Evolutionary conservation across 345 rosid species (phyloP).

Genomic region (Salix arbutifolia): DNA sequence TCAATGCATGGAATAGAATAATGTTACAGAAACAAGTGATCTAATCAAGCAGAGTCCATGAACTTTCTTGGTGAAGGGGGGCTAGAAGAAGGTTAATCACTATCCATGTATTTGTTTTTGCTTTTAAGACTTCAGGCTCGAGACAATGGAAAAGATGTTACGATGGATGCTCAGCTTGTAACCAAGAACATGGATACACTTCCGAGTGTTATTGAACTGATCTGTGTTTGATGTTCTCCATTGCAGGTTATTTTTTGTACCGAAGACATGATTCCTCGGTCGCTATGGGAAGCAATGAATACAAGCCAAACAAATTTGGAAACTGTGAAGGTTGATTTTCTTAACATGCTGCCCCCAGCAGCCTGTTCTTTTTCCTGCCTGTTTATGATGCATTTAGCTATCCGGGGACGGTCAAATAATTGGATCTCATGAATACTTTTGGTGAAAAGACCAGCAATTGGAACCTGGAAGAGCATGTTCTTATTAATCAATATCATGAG

Average conservation of each 20-base stretch:
- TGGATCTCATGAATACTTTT: not conserved
- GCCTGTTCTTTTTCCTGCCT: not conserved
- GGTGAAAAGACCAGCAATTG: not conserved
- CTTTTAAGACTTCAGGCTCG: too few species aligned
- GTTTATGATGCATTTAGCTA: not conserved
- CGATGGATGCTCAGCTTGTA: too few species aligned
- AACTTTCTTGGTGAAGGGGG: too few species aligned
- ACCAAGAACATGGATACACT: too few species aligned
- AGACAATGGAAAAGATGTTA: too few species aligned
- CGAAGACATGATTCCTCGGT: constrained; percentile 57
- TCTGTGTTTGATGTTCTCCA: not conserved
- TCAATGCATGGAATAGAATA: too few species aligned
- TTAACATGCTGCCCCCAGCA: not conserved
- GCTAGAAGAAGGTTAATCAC: too few species aligned
- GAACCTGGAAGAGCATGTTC: not conserved
- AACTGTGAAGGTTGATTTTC: constrained; percentile 45
- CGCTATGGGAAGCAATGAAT: constrained; percentile 77
- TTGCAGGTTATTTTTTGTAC: constrained; percentile 65
- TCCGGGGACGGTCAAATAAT: not conserved
- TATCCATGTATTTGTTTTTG: too few species aligned
- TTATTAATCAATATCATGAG: too few species aligned
- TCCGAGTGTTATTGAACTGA: not conserved
- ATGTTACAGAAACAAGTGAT: too few species aligned
- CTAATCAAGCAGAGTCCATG: too few species aligned
- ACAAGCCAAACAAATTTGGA: constrained; percentile 62